Percentiles rank a stretch among this genome's conserved stretches.
Conservation (phyloP, 768 basidiomycete genomes). For the Dentipellis sp. region DNA sequence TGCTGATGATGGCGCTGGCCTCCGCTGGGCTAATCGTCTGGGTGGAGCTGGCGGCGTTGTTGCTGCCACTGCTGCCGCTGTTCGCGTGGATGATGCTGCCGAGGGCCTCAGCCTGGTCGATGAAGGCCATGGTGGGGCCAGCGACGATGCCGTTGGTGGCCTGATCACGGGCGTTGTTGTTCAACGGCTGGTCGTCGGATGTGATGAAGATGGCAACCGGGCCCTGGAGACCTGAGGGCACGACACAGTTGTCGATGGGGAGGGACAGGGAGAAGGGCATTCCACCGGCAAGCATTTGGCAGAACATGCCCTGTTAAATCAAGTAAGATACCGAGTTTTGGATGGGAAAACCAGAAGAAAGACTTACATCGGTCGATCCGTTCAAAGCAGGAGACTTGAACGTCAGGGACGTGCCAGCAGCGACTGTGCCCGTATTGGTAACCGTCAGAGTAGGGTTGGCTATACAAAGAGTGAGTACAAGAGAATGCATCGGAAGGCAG, state of each 20-base stretch:
- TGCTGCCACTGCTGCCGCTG: conserved; percentile 2
- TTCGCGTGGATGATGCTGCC: conserved; percentile 31
- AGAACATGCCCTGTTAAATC: conserved; percentile 40
- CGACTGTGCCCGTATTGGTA: conserved; percentile 53
- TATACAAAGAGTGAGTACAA: conserved; percentile 15
- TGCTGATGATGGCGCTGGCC: conserved; percentile 17
- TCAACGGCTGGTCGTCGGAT: conserved; percentile 48
- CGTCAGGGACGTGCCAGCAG: conserved; percentile 49
- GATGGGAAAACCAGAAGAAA: not conserved
- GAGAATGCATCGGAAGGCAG: not conserved
- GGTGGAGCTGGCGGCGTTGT: conserved; percentile 1
- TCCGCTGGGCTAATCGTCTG: conserved; percentile 14
- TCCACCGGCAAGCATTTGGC: conserved; percentile 73
- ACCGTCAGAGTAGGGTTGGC: conserved; percentile 52
- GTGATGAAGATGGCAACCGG: conserved; percentile 70
- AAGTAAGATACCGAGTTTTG: not conserved
- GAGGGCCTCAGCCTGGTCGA: conserved; percentile 44
- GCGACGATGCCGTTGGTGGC: conserved; percentile 48
- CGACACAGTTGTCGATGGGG: conserved; percentile 49
- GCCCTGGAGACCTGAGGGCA: conserved; percentile 63
- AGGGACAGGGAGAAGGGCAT: conserved; percentile 43
- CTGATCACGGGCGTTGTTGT: conserved; percentile 52
- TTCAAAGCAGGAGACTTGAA: conserved; percentile 53
- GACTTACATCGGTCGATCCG: conserved; percentile 35
- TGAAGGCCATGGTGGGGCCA: conserved; percentile 61